Base-by-base conservation (phyloP, 352 stramenopile genomes). In the Pythium grandisporangium region DNA sequence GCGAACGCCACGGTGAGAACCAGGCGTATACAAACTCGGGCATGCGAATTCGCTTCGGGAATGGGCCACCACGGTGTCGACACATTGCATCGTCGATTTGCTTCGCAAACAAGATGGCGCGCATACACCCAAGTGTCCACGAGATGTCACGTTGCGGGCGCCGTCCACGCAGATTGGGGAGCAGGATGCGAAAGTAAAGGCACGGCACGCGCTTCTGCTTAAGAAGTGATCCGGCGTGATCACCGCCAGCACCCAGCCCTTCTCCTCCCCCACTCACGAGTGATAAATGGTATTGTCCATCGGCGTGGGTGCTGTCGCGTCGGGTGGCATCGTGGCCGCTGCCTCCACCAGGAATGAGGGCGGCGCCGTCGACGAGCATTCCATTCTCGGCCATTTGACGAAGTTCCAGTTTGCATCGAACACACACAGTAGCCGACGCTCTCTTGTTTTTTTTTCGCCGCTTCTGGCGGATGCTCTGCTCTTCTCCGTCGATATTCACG, bases 1-100 rank as follows among this genome's bases (percentile, higher is more conserved):
- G 53, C 0, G 66, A 65, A 0, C 56, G 42, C 61, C 70, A 85
- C 0, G 83, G 88, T 13, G 82, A 67, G 48, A 97, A 97, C 86
- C 84, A 97, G 0, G 84, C 60, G 37, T 97, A 97, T 2, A 95
- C 82, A 53, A 95, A 97, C 57, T 97, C 86, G 2, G 90, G 87
- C 66, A 97, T 96, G 8, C 83, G 73, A n/a, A 93, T 63, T 1
- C 77, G 67, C 2, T 79, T 24, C 2, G 70, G 60, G 29, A 83
- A 68, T 3, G 60, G 32, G 0, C 73, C 64, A 0, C 51, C 64
- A 6, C 53, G 67, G n/a, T 61, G 58, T 25, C 66, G 66, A 37
- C 66, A 79, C 66, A 88, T 84, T 5, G 61, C 50, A 27, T 94
- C 83, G 24, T 95, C 84, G 8, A 83, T 57, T 40, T 84, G 66